Base-by-base conservation (phyloP, 1,284 basidiomycete genomes). In the Leucoagaricus sp. region DNA sequence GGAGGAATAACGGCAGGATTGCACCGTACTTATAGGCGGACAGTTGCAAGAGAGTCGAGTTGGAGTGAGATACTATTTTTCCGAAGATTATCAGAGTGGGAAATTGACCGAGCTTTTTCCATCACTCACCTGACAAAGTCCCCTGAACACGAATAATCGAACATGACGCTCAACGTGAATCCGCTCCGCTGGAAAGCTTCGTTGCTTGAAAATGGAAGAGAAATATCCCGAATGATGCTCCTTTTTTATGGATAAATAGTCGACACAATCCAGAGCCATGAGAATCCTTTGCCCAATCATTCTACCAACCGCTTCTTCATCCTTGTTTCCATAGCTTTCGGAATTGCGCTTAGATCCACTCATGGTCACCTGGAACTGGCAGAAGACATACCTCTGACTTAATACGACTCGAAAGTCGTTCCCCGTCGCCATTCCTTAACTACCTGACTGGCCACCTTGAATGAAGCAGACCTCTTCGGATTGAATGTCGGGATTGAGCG, bases 111-210 rank as follows among this genome's bases (percentile, higher is more conserved):
- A 40, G 2, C 2, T 28, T 41, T 31, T 33, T 49, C 53, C 53
- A 29, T 19, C 3, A 33, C 19, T 52, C 55, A 57, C 44, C 49
- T 57, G 54, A 49, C 45, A 26, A 6, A n/a, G n/a, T n/a, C n/a
- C n/a, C 19, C 13, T 40, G 36, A 40, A 5, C 17, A n/a, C n/a
- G n/a, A n/a, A n/a, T n/a, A n/a, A n/a, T 8, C 5, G 36, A 9
- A 40, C 8, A 40, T n/a, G 7, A 40, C 9, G 19, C 19, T 21
- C 17, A 23, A 41, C 23, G 15, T 15, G 36, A n/a, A 49, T 49
- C n/a, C 31, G 5, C 26, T 5, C 8, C n/a, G 15, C 13, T 19
- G 44, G 25, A 8, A 15, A 13, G 23, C 29, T n/a, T 26, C 19
- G 49, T 15, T 4, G 25, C 21, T 49, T 28, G 12, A 21, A 42